Conservation (phyloP, 176 grass and related monocot genomes). For the Carex myosuroides region DNA sequence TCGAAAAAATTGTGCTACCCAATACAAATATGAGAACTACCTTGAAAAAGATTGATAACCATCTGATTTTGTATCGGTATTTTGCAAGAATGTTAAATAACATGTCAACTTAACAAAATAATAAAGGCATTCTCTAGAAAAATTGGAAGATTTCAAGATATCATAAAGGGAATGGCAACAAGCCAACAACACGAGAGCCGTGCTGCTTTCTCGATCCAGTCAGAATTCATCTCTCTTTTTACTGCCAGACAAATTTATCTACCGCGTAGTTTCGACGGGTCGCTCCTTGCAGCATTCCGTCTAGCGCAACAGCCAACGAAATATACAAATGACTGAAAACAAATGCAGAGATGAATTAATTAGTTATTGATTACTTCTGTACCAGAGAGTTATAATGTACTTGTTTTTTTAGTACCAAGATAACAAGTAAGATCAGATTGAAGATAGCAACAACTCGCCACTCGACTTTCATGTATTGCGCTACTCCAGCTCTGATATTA, state of each 20-base stretch:
- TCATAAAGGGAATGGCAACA: background rate
- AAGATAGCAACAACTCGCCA: slow-evolving; percentile 91
- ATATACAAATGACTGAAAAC: slow-evolving; percentile 52
- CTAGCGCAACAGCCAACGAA: slow-evolving; percentile 74
- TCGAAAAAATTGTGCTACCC: too few species aligned
- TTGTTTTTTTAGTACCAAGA: slow-evolving; percentile 51
- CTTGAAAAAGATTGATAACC: background rate
- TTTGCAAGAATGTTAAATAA: background rate
- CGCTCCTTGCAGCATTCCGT: slow-evolving; percentile 36
- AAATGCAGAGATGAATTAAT: background rate
- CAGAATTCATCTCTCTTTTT: background rate
- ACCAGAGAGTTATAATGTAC: background rate
- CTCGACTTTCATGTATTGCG: slow-evolving; percentile 89
- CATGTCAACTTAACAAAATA: slow-evolving; percentile 2
- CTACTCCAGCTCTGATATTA: slow-evolving; percentile 78
- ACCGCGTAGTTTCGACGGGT: slow-evolving; percentile 29
- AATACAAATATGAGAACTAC: slow-evolving; percentile 4
- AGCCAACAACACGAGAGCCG: background rate
- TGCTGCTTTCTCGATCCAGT: background rate
- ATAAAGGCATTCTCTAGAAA: background rate
- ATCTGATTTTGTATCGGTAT: background rate
- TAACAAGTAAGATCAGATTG: slow-evolving; percentile 70
- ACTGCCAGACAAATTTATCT: slow-evolving; percentile 11
- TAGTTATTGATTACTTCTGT: background rate
- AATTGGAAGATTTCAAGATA: background rate